These are phyloP conservation scores for Trichosanthes truncata DNA, from an alignment of 306 rosid genomes.

Conservation along the genomic window DNA sequence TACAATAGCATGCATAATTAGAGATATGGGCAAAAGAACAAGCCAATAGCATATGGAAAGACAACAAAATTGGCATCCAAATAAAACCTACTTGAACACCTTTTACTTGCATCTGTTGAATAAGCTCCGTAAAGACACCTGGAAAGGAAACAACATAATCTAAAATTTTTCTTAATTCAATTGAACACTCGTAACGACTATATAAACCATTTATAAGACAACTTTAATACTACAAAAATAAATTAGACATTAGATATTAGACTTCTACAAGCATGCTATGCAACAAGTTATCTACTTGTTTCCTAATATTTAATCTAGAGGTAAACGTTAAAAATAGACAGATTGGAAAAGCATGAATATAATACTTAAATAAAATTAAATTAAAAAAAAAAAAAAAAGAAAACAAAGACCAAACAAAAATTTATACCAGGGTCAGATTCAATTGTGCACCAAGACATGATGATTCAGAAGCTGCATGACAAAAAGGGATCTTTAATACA, in stretches of 20 bases:
- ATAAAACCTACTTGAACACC: conserved; percentile 70
- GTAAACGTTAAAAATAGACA: not conserved
- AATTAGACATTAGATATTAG: not conserved
- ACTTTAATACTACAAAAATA: not conserved
- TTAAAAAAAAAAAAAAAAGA: not conserved
- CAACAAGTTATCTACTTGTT: not conserved
- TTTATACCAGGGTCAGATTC: conserved; percentile 94
- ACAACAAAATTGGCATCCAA: not conserved
- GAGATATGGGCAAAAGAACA: not conserved
- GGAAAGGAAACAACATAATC: conserved; percentile 20
- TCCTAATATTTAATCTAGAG: not conserved
- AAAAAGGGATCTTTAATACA: not conserved
- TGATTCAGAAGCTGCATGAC: conserved; percentile 30
- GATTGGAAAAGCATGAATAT: not conserved
- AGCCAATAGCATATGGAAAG: not conserved
- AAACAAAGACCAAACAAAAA: not conserved
- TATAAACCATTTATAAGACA: not conserved
- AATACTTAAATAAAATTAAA: not conserved
- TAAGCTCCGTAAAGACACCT: conserved; percentile 96
- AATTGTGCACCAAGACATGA: conserved; percentile 99
- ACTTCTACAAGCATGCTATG: not conserved
- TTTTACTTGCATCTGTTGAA: conserved; percentile 98
- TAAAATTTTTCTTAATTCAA: not conserved
- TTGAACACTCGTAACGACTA: not conserved
- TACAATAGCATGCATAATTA: not conserved